Evolutionary conservation across 441 rosid genomes (phyloP), one percentile per base, ranked within the genome.

Genomic region (Pelargonium australe): DNA sequence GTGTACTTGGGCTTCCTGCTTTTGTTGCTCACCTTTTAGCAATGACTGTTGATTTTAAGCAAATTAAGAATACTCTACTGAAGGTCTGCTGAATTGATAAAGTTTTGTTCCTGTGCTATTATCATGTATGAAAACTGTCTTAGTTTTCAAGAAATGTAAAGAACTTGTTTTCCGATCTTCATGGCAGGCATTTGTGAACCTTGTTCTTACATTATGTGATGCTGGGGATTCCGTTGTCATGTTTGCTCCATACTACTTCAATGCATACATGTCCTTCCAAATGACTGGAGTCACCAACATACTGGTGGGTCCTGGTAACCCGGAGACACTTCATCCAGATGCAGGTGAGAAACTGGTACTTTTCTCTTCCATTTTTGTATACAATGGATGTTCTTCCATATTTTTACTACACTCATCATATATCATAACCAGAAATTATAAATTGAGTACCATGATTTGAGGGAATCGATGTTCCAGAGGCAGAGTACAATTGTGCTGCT

Each of bases 181-280:
- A 70, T 75, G 64, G 78, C 95, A 95, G 98, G 99, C 99, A 28
- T 95, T 95, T 64, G 98, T 87, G 69, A 91, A 95, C 79, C 82
- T 90, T 71, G 96, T 89, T 79, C 96, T 92, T 58, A 77, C 96
- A 0, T 82, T 90, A 57, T 92, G 99, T 74, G 99, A 95, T 73
- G 80, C 88, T 1, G 98, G 94, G 73, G 99, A 92, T 81, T 86
- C 86, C 0, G 98, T 92, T 4, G 88, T 95, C 62, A 87, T 95
- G 98, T 95, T 95, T 84, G 87, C 93, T 68, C 99, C 99, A 10
- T 95, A 92, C 80, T 95, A 95, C 85, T 95, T 95, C 86, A 95
- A 95, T 69, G 81, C 99, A 49, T 95, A 92, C 80, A 95, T 90
- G 98, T 85, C 97, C 65, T 92, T 95, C 86, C 99, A 95, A 84